Evolutionary conservation across 2,329 filamentous ascomycete genomes (phyloP), one percentile per base, ranked within the genome.

Genomic region (Monosporascus sp.): DNA sequence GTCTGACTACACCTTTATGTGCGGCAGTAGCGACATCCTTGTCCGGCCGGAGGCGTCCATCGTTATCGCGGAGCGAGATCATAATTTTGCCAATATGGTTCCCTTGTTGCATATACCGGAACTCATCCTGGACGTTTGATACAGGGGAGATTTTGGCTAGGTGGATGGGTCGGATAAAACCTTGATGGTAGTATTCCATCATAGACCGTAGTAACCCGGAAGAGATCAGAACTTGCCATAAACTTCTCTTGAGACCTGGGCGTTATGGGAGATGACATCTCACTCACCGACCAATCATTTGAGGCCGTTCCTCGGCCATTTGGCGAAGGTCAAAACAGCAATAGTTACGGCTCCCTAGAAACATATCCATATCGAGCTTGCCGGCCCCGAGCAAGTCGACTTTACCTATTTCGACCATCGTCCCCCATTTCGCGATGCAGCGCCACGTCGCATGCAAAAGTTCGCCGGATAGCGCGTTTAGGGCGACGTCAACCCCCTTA

Each of bases 341-440:
- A n/a, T 15, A 38, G 14, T 9, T 38, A 15, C 14, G 14, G n/a
- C 14, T n/a, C n/a, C 15, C n/a, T n/a, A 5, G 4, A 38, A 38
- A 38, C n/a, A n/a, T 5, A 38, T n/a, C 14, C 37, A 38, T 38
- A 15, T 38, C 37, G 14, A 38, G 37, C 14, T 15, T n/a, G 14
- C n/a, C n/a, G 37, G 14, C n/a, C 6, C 15, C 22, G n/a, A 15
- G 22, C 14, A 67, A 60, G 48, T 68, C 64, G 15, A 56, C 57
- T 41, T 61, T 62, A 6, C 63, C 63, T 37, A 69, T 60, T 48
- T 70, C 68, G 0, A 70, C 38, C 38, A 70, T 65, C 3, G 57
- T 50, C 3, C 68, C 68, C 48, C 60, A 62, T 14, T 49, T 22
- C 11, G 68, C 62, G 22, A 71, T 52, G 50, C 63, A 67, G 20